Conservation (phyloP, 2,329 filamentous ascomycete species). For the Aspergillus caelatus region DNA sequence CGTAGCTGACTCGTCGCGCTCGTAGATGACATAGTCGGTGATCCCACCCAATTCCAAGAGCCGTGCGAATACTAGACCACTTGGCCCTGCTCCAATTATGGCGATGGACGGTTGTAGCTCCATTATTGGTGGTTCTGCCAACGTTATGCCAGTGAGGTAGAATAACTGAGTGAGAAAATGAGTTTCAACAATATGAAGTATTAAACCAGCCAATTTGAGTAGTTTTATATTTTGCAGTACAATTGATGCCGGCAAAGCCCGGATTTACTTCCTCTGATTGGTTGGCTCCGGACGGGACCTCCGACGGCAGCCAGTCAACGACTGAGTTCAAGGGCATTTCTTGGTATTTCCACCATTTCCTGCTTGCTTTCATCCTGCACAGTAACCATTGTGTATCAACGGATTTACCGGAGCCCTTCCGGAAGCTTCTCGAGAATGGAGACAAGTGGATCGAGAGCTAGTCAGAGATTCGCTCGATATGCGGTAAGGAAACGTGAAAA, state of each 20-base stretch:
- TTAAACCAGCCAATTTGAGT: background rate
- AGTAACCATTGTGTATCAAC: background rate
- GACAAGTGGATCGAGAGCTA: background rate
- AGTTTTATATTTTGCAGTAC: background rate
- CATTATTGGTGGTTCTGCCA: background rate
- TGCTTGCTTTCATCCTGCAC: background rate
- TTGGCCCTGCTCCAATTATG: constrained; percentile 26
- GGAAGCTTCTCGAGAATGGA: background rate
- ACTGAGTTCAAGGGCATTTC: background rate
- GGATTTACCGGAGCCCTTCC: background rate
- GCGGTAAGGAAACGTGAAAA: background rate
- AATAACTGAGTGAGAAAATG: background rate
- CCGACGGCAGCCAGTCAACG: background rate
- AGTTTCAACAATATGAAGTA: background rate
- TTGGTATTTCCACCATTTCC: too few species aligned
- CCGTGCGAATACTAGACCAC: constrained; percentile 25
- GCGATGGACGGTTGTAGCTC: constrained; percentile 17
- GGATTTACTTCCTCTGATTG: background rate
- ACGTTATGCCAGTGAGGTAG: rapidly evolving
- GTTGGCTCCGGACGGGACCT: background rate
- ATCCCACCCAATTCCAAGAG: constrained; percentile 20
- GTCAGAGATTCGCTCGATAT: background rate
- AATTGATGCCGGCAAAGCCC: background rate
- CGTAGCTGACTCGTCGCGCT: constrained; percentile 17
- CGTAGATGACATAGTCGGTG: constrained; percentile 23